Base-by-base conservation (phyloP, 148 eudicot genomes). In the Nepenthes gracilis region DNA sequence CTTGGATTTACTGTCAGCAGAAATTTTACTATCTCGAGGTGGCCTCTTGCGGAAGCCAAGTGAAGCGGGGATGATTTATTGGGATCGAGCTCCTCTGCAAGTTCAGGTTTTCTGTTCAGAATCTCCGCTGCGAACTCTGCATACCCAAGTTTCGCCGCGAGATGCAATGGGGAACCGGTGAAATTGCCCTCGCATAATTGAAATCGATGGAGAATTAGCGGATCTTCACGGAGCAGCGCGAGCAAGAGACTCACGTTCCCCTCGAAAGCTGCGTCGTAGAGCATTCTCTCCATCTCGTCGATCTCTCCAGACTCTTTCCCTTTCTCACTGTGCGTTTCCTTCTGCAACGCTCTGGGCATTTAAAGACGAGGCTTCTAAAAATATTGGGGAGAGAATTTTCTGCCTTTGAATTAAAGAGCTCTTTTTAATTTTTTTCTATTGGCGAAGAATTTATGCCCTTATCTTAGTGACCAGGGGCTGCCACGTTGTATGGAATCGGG, bases 1-100 rank as follows among this genome's bases (percentile, higher is more conserved):
- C 64, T 51, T 0, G 66, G 61, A 50, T 35, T 58, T 5, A 23
- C 60, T 0, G 9, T 9, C 5, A 69, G 6, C 37, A 77, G 58
- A 2, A 14, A n/a, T 38, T 48, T 62, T 0, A 75, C 74, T 0
- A 78, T 64, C 34, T 70, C 80, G 1, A 67, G 12, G 15, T 78
- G 47, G 12, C 80, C 78, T 47, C 70, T 75, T 0, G 66, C 64
- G 2, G 82, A 61, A 8, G 85, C 71, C 37, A 75, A 35, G 43
- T 81, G 80, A 33, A 78, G 77, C 9, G 80, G 72, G 5, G 78
- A 59, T 50, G 57, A 74, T 55, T 65, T 54, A 33, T 63, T 61
- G 12, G 55, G n/a, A 40, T 49, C 81, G 2, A 74, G 34, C 45
- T 74, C 74, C 33, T 51, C 55, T 1, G 81, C 63, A 2, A 84